These are phyloP conservation scores for Chenopodium suecicum DNA, from an alignment of 148 eudicot species.

Conservation along the genomic window DNA sequence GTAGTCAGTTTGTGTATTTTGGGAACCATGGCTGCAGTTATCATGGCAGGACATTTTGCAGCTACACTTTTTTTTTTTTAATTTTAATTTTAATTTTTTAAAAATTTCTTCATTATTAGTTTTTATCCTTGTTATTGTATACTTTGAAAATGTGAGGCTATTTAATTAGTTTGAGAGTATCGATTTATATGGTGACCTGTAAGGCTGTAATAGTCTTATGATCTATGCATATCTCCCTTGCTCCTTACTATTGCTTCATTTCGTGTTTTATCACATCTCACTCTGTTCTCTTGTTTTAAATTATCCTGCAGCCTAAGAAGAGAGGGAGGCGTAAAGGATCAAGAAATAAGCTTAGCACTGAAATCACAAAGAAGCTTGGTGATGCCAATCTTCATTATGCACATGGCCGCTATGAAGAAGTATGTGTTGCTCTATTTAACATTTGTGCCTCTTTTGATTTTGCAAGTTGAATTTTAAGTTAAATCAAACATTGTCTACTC, in stretches of 20 bases:
- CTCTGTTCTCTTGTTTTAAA: constrained; percentile 3
- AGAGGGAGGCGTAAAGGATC: constrained; percentile 86
- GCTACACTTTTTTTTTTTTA: not conserved
- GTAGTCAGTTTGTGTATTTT: not conserved
- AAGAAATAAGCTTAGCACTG: constrained; percentile 63
- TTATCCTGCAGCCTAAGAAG: constrained; percentile 44
- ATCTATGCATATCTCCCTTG: not conserved
- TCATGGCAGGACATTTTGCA: not conserved
- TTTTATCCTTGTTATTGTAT: too few species aligned
- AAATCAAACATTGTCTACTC: not conserved
- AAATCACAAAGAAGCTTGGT: constrained; percentile 71
- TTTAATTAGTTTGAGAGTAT: not conserved
- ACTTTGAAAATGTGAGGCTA: too few species aligned
- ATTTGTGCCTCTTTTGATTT: constrained; percentile 6
- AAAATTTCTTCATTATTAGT: too few species aligned
- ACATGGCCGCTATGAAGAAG: constrained; percentile 72
- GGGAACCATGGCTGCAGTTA: not conserved
- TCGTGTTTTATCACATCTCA: not conserved
- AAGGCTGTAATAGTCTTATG: not conserved
- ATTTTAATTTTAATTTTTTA: too few species aligned
- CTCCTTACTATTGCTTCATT: not conserved
- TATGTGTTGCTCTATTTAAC: constrained; percentile 28
- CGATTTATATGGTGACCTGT: not conserved
- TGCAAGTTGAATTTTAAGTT: not conserved
- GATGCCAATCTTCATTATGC: constrained; percentile 86